Evolutionary conservation across 495 filamentous ascomycete species (phyloP), one percentile per base, ranked within the genome.

Genomic region (Delitschia confertaspora): DNA sequence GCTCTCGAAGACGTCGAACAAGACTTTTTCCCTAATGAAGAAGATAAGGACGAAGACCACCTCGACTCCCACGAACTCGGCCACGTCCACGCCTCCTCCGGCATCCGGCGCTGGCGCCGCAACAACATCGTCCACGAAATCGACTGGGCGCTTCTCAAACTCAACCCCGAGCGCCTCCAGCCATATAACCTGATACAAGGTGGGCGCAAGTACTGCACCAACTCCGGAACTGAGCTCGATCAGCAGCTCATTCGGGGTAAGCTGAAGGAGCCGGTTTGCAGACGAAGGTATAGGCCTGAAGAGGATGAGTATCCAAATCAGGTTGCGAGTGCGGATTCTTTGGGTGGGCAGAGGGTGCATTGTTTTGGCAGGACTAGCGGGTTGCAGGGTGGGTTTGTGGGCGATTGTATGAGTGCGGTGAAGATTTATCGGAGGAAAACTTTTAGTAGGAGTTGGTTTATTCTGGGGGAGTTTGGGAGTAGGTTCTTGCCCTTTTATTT

Each of bases 121-220:
- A 66, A 77, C 30, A 74, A 75, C 4, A 62, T 88, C 9, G 71
- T 83, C 10, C 89, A 96, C 54, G 89, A 96, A 60, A 88, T 96
- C 46, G 89, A 96, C 60, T 96, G 89, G 89, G 88, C 88, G 0
- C 65, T 96, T 7, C 84, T 96, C 47, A 81, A 88, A 57, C 82
- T 96, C 37, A 65, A 80, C 14, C 67, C 79, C 6, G 70, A 78
- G 13, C 76, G 89, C 9, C 67, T 78, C 39, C 82, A 85, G n/a
- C 67, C 71, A 0, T 70, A 75, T 29, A 93, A 93, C 51, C 63
- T 75, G 10, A 78, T 79, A 27, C 62, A 59, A 45, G 65, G 73
- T 38, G 67, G 69, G n/a, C 57, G 57, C 35, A 50, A 60, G 45
- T 60, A 49, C 34, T 48, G 47, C 33, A 19, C 47, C 13, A 23